Percentiles rank a stretch among this genome's conserved stretches.
Conservation (phyloP, 192 early-diverging fungal species). For the Chytriomyces hyalinus region DNA sequence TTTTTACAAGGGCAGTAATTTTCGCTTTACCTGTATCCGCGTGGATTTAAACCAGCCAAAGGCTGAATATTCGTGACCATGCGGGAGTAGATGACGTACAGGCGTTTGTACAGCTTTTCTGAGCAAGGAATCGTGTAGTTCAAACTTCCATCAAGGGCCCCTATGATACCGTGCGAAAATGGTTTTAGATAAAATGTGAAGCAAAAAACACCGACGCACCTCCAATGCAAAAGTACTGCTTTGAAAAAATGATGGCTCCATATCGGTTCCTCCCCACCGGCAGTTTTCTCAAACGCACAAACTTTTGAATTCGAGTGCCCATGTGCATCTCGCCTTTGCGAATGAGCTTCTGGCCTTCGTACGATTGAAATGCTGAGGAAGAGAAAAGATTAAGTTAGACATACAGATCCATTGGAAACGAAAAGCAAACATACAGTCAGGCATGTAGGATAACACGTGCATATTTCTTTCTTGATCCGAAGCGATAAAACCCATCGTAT, state of each 20-base stretch:
- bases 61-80: conserved; percentile 84
- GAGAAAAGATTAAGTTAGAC: background rate
- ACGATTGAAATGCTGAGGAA: conserved; percentile 79
- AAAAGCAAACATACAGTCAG: conserved; percentile 69
- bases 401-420: background rate
- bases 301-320: conserved; percentile 73
- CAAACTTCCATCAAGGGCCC: conserved; percentile 74
- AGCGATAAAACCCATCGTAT: conserved; percentile 73
- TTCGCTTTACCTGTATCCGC: conserved; percentile 72
- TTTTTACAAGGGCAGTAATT: background rate
- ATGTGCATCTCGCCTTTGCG: conserved; percentile 88
- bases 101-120: conserved; percentile 91
- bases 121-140: conserved; percentile 74
- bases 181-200: conserved; percentile 23
- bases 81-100: conserved; percentile 82
- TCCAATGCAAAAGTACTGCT: conserved; percentile 29
- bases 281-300: conserved; percentile 63
- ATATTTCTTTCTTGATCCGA: conserved; percentile 84
- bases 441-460: conserved; percentile 83
- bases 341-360: conserved; percentile 85
- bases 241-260: conserved; percentile 46
- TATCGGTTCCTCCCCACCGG: conserved; percentile 23
- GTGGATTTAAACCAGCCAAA: conserved; percentile 88
- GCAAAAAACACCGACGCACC: conserved; percentile 36
- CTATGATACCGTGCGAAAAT: conserved; percentile 39